Evolutionary conservation across 495 filamentous ascomycete species (phyloP).

Genomic region (Diplogelasinospora grovesii): DNA sequence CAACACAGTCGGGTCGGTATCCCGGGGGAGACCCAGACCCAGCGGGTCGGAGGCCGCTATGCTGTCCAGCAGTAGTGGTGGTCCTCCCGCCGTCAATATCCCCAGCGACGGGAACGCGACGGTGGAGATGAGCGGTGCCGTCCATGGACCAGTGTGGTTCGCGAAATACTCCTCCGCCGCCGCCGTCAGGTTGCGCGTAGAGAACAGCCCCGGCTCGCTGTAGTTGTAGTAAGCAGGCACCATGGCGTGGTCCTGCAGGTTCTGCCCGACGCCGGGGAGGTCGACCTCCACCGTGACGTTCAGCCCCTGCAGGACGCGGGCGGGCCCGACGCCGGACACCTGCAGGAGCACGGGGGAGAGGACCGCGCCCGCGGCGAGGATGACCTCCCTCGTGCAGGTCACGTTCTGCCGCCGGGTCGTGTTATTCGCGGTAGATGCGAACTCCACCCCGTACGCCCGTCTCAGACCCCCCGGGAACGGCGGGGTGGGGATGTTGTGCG

Average conservation of each 20-base stretch:
- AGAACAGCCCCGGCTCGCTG: conserved; percentile 26
- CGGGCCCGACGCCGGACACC: conserved; percentile 54
- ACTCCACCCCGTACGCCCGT: conserved; percentile 19
- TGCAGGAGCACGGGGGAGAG: conserved; percentile 58
- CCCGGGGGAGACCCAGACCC: conserved; percentile 20
- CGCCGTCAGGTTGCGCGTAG: conserved; percentile 24
- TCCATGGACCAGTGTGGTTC: conserved; percentile 27
- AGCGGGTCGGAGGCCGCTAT: conserved; percentile 14
- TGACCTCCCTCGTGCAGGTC: conserved; percentile 45
- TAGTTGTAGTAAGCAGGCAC: conserved; percentile 38
- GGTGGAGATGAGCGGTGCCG: conserved; percentile 19
- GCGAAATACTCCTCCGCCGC: conserved; percentile 25
- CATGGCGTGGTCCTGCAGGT: conserved; percentile 60
- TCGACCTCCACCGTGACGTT: conserved; percentile 46
- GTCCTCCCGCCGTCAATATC: conserved; percentile 5
- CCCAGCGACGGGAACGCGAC: conserved; percentile 14
- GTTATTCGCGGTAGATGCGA: conserved; percentile 5
- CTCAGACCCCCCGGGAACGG: conserved; percentile 31
- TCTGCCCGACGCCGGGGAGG: conserved; percentile 55
- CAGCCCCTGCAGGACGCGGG: conserved; percentile 37
- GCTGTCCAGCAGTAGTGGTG: conserved; percentile 16
- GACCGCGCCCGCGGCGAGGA: conserved; percentile 54
- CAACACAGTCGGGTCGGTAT: conserved; percentile 30
- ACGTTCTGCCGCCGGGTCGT: conserved; percentile 5
- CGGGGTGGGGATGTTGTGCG: conserved; percentile 16